A percentile compares a stretch with the other conserved stretches of the same genome.
These are phyloP conservation scores for Fusarium austroafricanum DNA, from an alignment of 2,329 filamentous ascomycete genomes.

Conservation along the genomic window DNA sequence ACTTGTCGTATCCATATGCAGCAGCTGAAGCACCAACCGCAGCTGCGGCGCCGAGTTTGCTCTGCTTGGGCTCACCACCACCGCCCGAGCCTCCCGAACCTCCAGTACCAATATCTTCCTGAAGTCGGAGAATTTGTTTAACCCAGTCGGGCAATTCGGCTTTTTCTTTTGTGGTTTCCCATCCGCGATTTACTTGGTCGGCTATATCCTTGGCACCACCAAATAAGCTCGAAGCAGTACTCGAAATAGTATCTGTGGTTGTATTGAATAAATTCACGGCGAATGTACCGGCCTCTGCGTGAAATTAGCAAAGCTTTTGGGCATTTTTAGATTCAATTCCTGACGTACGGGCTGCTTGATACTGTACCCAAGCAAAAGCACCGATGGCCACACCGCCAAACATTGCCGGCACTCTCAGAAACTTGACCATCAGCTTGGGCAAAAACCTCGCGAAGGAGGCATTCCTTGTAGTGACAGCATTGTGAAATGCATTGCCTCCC, in stretches of 20 bases:
- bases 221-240: slow-evolving; percentile 76
- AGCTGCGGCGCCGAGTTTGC: slow-evolving; percentile 68
- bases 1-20: slow-evolving; percentile 81
- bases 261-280: slow-evolving; percentile 75
- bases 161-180: slow-evolving; percentile 84
- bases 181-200: slow-evolving; percentile 82
- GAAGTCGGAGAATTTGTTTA: slow-evolving; percentile 73
- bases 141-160: slow-evolving; percentile 81
- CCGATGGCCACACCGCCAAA: slow-evolving; percentile 91
- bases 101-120: slow-evolving; percentile 68
- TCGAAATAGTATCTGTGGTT: slow-evolving; percentile 77
- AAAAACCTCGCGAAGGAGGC: slow-evolving; percentile 74
- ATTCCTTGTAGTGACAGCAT: slow-evolving; percentile 73
- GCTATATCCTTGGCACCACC: slow-evolving; percentile 79
- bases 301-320: slow-evolving; percentile 40
- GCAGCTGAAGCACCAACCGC: slow-evolving; percentile 79
- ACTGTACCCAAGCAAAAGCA: slow-evolving; percentile 91
- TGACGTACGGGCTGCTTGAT: slow-evolving; percentile 86
- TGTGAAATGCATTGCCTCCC: slow-evolving; percentile 86
- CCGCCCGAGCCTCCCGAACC: slow-evolving; percentile 62
- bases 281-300: slow-evolving; percentile 61
- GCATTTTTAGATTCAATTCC: neutral
- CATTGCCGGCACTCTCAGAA: slow-evolving; percentile 87
- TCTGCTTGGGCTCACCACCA: slow-evolving; percentile 66
- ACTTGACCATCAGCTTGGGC: slow-evolving; percentile 91